Evolutionary conservation across 2,329 filamentous ascomycete genomes (phyloP), one percentile per base, ranked within the genome.

Genomic region (Cladophialophora yegresii): DNA sequence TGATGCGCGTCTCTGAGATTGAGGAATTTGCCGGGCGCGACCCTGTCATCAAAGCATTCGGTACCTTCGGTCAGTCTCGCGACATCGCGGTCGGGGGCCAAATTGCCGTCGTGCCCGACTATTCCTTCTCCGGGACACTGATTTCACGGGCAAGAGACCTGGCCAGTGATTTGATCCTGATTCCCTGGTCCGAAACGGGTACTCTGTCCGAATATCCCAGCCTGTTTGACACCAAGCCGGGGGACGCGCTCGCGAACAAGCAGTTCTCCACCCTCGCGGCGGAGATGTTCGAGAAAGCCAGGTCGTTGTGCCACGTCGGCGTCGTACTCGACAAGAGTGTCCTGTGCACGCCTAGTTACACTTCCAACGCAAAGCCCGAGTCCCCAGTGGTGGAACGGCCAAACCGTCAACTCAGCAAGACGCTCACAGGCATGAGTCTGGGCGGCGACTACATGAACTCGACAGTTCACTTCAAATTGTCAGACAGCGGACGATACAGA

Each of bases 131-230:
- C 0, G 90, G 93, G 63, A 91, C 90, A 0, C 81, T 98, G 8
- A 82, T 86, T 40, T 84, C 82, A 28, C 88, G 89, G 67, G 90
- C 89, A 0, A 84, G 86, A 4, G 87, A 92, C 63, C 84, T 90
- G 13, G 80, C 80, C 1, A 87, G 89, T 0, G 90, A 93, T 71
- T 84, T 93, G 28, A 82, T 96, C 5, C 81, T 98, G 3, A 84
- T 98, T 5, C 93, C 93, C 0, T 98, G 95, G 93, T 93, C 89
- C 71, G 90, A 96, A 71, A 89, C 87, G 0, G 92, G 91, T 12
- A 86, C 85, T 66, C 84, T 93, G 70, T 84, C 83, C 8, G 92
- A 97, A 66, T 84, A 87, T 47, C 80, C 80, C 67, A 78, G 75
- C 43, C 20, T 69, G 4, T 71, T 69, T 47, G 70, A 71, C 32